Evolutionary conservation across 805 yeast species (phyloP).

Genomic region (Lipomyces anomalus): DNA sequence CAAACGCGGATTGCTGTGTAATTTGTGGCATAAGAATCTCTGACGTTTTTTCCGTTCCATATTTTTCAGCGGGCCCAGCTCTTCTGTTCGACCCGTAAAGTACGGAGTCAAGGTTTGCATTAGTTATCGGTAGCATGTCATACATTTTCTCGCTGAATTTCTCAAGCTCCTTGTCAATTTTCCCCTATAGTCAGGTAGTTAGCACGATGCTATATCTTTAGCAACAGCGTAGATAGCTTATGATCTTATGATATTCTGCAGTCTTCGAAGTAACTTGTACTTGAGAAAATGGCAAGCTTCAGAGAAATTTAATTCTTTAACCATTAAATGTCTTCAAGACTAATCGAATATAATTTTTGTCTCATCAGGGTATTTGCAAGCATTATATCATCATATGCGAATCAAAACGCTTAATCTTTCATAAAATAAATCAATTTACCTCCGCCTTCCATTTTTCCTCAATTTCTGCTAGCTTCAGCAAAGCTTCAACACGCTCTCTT

Average conservation of each 20-base stretch:
- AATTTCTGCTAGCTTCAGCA: constrained; percentile 58
- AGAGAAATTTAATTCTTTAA: constrained; percentile 36
- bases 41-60: constrained; percentile 9
- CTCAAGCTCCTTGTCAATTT: constrained; percentile 50
- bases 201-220: background rate
- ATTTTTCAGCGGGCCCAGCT: constrained; percentile 1
- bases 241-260: constrained; percentile 35
- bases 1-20: constrained; percentile 85
- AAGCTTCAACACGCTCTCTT: constrained; percentile 85
- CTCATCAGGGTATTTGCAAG: constrained; percentile 26
- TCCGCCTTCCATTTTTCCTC: constrained; percentile 56
- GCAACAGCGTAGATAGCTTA: background rate
- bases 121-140: constrained; percentile 71
- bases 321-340: constrained; percentile 71
- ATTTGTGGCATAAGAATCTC: constrained; percentile 35
- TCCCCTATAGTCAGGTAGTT: constrained; percentile 35
- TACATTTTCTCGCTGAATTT: constrained; percentile 59
- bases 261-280: constrained; percentile 4
- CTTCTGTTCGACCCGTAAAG: background rate
- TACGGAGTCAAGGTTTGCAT: constrained; percentile 30
- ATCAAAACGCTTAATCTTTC: no score
- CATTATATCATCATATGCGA: constrained; percentile 45
- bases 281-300: constrained; percentile 23
- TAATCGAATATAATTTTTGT: constrained; percentile 54
- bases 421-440: constrained; percentile 43